phyloP scores from a whole-genome alignment of 139 green algal genomes.

The Micromonas pusilla region DNA sequence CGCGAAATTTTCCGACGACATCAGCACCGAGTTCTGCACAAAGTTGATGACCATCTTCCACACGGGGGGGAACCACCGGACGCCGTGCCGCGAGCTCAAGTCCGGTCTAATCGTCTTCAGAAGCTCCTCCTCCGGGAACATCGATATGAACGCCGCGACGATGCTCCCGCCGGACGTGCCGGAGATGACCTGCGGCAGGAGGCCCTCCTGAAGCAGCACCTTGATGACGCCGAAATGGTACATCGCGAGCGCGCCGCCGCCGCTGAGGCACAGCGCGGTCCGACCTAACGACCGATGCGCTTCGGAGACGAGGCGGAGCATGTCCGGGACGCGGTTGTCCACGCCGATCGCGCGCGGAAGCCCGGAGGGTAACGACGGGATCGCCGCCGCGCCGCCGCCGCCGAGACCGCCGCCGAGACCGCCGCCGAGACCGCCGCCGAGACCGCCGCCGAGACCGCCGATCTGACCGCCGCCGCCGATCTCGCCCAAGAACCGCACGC shows the following conservation, averaged over 20 bases:
- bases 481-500: neutral
- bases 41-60: conserved; percentile 11
- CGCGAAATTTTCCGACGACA: neutral
- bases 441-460: no score
- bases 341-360: neutral
- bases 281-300: conserved; percentile 5
- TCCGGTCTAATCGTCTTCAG: neutral
- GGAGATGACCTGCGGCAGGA: conserved; percentile 9
- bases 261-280: conserved; percentile 18
- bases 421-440: no score
- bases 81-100: neutral
- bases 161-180: conserved; percentile 24
- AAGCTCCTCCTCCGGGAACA: conserved; percentile 14
- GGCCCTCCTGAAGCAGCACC: neutral
- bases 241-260: conserved; percentile 25
- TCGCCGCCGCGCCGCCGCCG: neutral
- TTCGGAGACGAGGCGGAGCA: neutral
- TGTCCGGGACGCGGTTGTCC: neutral
- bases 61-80: conserved; percentile 16
- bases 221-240: conserved; percentile 26
- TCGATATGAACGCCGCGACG: conserved; percentile 14
- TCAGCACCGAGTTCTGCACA: conserved; percentile 6
- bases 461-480: no score
- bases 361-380: neutral
- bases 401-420: no score